Base-by-base conservation (phyloP, 2,329 filamentous ascomycete genomes). In the Aspergillus sp. region DNA sequence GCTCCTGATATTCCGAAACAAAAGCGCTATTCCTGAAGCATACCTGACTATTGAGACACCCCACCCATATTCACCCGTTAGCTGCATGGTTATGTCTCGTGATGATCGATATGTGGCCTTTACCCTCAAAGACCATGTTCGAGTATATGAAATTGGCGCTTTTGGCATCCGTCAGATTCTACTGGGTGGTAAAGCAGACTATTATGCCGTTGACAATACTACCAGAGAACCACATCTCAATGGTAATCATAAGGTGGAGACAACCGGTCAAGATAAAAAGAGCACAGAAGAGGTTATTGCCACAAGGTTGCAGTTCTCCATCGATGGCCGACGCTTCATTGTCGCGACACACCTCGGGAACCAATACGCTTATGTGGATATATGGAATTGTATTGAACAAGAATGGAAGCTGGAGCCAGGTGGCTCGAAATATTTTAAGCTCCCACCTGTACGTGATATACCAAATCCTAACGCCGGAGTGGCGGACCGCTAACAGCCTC, bases 321-420 rank as follows among this genome's bases (percentile, higher is more conserved):
- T 68, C 7, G 68, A 75, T 57, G 68, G 66, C 39, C 67, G 66
- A 52, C 62, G 63, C 15, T 65, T 75, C 15, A 66, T 70, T 12
- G 68, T 74, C 17, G 70, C 71, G 8, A 73, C 70, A 1, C 71
- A 72, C 49, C 63, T 73, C 3, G 70, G 65, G 3, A 67, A 72
- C 37, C 68, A 70, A 60, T 59, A 58, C 35, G 60, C 59, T 23
- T 64, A 63, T 49, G 60, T 66, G 4, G 65, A 67, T 31, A 60
- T 67, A 8, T 67, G 65, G 65, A 58, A 65, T 50, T 62, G 64
- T 27, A 60, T 40, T 40, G 27, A 51, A 11, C 58, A 64, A 19
- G 57, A 58, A 45, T 67, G 65, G 65, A 61, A 53, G 24, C 49
- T 62, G 41, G 56, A 49, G 4, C 52, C 56, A 11, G 63, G 60